Base-by-base conservation (phyloP, 306 rosid genomes). In the Datisca glomerata region DNA sequence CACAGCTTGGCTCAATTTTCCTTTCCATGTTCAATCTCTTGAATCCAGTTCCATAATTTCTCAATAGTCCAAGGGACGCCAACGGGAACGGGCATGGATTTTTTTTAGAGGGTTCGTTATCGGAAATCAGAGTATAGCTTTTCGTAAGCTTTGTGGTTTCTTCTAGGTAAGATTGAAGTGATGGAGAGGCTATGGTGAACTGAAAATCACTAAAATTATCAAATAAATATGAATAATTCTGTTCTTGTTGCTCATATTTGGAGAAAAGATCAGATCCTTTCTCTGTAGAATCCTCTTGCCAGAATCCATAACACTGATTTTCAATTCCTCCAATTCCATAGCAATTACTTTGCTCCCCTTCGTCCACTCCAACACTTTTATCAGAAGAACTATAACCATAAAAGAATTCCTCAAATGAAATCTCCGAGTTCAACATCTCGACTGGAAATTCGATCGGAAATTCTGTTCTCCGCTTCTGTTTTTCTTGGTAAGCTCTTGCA, bases 1-100 rank as follows among this genome's bases (percentile, higher is more conserved):
- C 43, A 49, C 44, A 37, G 17, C 34, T 25, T 3, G 56, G 56
- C 45, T 71, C 68, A 6, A 50, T 12, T 18, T 18, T 47, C 41
- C 62, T 57, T 5, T 55, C 72, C 9, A 60, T 45, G 8, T 25
- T 41, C 50, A 66, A 55, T 16, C 62, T 28, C 45, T 52, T 69
- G 37, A 75, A 39, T 12, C 75, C 65, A 8, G 61, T 61, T 21
- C 72, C 65, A 18, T 64, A 62, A 49, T 52, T 69, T 47, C 64
- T 72, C 41, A 78, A 66, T 21, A 82, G 67, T 49, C 63, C 67
- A 49, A 78, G 66, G 12, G 82, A 23, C 19, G 79, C 70, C 28
- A 71, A 57, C 43, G 64, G 56, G 15, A 64, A 39, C 11, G 45
- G 23, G 20, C 12, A 17, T 21, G 3, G 37, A 20, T 64, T 57